Conservation (phyloP, 768 basidiomycete genomes). For the Boletus bicolor region DNA sequence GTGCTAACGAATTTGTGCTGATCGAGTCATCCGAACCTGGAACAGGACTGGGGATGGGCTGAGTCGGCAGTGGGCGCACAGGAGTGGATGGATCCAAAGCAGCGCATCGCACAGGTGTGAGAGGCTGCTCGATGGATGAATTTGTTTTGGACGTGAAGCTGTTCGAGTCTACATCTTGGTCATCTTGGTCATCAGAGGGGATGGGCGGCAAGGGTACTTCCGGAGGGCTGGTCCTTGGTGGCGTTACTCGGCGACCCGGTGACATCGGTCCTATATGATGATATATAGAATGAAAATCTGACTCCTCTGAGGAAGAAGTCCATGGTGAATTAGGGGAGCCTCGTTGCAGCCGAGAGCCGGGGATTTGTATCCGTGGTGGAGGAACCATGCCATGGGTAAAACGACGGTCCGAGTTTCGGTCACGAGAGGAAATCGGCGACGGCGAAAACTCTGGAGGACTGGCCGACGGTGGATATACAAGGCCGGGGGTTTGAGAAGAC, state of each 20-base stretch:
- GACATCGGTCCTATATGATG: not conserved
- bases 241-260: constrained; percentile 3
- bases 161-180: not conserved
- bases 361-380: not conserved
- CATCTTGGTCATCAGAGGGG: constrained; percentile 9
- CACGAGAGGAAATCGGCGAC: not conserved
- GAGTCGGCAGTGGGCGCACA: constrained; percentile 15
- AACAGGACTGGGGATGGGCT: constrained; percentile 19
- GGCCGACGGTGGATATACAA: constrained; percentile 5
- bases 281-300: not conserved
- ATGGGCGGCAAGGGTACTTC: constrained; percentile 22
- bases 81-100: not conserved
- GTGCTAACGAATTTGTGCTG: not conserved
- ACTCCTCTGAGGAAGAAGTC: constrained; percentile 10
- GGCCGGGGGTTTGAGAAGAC: not conserved
- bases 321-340: not conserved
- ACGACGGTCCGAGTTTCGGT: not conserved
- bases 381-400: not conserved
- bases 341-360: constrained; percentile 4
- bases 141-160: not conserved
- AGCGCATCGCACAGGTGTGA: constrained; percentile 2
- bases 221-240: constrained; percentile 15
- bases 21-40: constrained; percentile 8
- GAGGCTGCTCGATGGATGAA: not conserved
- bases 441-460: not conserved